Evolutionary conservation across 2,329 filamentous ascomycete species (phyloP), one percentile per base, ranked within the genome.

Genomic region (Botrytis paeoniae): DNA sequence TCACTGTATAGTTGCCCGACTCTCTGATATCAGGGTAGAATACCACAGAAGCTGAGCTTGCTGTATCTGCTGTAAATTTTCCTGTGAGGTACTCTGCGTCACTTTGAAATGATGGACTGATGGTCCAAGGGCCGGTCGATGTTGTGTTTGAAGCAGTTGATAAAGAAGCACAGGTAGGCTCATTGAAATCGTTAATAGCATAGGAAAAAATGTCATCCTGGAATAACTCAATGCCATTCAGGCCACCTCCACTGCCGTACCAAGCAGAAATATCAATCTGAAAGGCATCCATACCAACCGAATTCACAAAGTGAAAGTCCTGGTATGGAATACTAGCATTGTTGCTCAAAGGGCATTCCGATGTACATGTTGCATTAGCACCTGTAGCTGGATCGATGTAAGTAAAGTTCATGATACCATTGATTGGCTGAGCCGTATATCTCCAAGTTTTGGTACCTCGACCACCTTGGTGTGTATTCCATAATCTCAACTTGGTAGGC

Each of bases 371-470:
- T 43, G 85, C 83, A 72, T 91, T 91, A 69, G 88, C 84, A 39
- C 92, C 92, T 2, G 89, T 92, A 57, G 81, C 84, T 37, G 92
- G 91, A 79, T 98, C 94, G 75, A 91, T 90, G 78, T 96, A 98
- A 54, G 94, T 97, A 80, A 99, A 87, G 82, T 98, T 98, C 90
- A 99, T 93, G 81, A 99, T 98, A 70, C 96, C 96, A 75, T 93
- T 91, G 79, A 95, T 89, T 8, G 95, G 95, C 73, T 95, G 85
- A 29, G 94, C 93, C 35, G 93, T 93, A 80, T 94, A 97, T 73
- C 94, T 90, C 84, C 93, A 99, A 0, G 92, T 93, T 83, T 93
- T 93, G 43, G 95, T 97, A 43, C 96, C 95, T 76, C 94, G 91
- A 69, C 93, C 94, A 78, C 96, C 89, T 70, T 90, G 86, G 77